These are phyloP conservation scores for Cryptococcus sp. DNA, from an alignment of 1,284 basidiomycete genomes.

Conservation along the genomic window DNA sequence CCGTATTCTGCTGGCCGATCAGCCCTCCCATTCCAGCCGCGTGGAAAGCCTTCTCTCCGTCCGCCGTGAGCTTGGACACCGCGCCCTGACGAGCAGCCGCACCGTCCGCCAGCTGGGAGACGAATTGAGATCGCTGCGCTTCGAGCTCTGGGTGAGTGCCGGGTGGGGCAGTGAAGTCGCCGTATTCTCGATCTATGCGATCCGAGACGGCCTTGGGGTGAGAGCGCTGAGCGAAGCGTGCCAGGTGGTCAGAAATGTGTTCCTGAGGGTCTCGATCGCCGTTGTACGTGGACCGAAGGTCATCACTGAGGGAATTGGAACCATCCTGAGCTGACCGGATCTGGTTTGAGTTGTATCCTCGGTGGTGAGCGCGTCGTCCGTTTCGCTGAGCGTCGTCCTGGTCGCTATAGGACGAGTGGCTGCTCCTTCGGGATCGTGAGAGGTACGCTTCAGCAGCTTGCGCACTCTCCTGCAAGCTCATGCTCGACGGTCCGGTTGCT, in stretches of 20 bases:
- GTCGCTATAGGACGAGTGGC: not conserved
- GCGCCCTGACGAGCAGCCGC: not conserved
- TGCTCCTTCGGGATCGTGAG: not conserved
- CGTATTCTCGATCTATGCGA: too few relatives aligned
- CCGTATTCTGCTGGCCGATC: slow-evolving; percentile 28
- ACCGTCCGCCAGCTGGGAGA: not conserved
- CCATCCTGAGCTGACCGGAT: not conserved
- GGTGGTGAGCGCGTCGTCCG: not conserved
- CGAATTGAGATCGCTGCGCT: not conserved
- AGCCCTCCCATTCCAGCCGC: slow-evolving; percentile 29
- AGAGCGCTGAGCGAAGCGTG: not conserved
- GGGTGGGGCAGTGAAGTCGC: too few relatives aligned
- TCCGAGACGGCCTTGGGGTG: too few relatives aligned
- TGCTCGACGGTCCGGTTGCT: not conserved
- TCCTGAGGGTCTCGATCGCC: not conserved
- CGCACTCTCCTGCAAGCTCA: not conserved
- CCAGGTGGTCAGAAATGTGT: not conserved
- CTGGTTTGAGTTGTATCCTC: not conserved
- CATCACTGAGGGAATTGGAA: not conserved
- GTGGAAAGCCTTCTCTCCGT: slow-evolving; percentile 26
- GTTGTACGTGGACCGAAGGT: not conserved
- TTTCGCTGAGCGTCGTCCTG: not conserved
- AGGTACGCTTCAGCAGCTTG: not conserved
- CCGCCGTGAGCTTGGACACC: slow-evolving; percentile 9
- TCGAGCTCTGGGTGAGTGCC: slow-evolving; percentile 1